A percentile compares a stretch with the other conserved stretches of the same genome.
Evolutionary conservation across 129 eudicot genomes (phyloP).

Genomic region (Deinandra increscens): DNA sequence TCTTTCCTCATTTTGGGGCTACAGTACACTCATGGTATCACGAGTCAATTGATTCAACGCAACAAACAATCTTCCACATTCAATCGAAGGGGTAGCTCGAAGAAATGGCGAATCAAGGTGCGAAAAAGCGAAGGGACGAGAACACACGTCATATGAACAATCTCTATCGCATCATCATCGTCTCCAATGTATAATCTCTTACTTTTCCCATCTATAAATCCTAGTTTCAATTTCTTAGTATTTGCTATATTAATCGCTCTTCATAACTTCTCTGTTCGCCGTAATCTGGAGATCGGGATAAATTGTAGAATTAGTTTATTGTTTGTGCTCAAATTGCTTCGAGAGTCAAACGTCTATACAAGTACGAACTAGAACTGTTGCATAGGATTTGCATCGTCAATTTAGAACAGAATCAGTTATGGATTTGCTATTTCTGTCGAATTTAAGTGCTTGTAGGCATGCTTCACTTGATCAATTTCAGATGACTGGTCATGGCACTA

Average conservation of each 20-base stretch:
- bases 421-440: not conserved
- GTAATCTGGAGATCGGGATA: not conserved
- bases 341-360: no score
- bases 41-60: no score
- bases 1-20: no score
- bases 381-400: no score
- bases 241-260: slow-evolving; percentile 1
- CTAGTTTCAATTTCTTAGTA: not conserved
- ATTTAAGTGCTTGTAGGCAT: not conserved
- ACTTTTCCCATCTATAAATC: not conserved
- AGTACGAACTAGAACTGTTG: no score
- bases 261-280: not conserved
- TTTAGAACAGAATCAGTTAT: not conserved
- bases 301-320: not conserved
- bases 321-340: not conserved
- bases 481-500: no score
- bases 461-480: not conserved
- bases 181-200: slow-evolving; percentile 51
- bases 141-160: slow-evolving; percentile 75
- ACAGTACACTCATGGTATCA: no score
- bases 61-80: no score
- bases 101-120: slow-evolving; percentile 88
- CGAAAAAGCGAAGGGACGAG: slow-evolving; percentile 93
- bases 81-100: not conserved
- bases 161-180: slow-evolving; percentile 61